Evolutionary conservation across 2,329 filamentous ascomycete species (phyloP), one percentile per base, ranked within the genome.

Genomic region (Blastomyces parvus): DNA sequence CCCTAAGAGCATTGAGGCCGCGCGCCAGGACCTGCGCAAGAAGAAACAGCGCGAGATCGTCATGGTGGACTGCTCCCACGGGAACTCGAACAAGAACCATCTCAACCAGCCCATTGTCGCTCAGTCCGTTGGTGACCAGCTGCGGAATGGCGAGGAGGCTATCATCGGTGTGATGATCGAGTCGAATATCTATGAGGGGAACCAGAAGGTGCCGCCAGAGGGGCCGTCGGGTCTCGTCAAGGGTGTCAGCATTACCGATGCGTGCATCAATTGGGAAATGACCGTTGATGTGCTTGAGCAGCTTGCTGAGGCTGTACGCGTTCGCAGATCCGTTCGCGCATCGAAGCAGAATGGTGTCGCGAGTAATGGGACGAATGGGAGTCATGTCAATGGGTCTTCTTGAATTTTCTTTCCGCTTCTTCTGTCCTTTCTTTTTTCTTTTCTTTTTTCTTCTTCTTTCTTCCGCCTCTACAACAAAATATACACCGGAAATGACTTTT

Each of bases 111-210:
- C 94, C 71, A 88, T 93, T 79, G 93, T 97, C 55, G 91, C 93
- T 67, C 85, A 88, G 75, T 83, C 82, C 61, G 81, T 99, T 65
- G 88, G 84, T 40, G 90, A 96, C 62, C 93, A 99, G 80, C 83
- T 99, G 67, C 86, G 88, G 60, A 87, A 88, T 67, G 93, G 93
- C 64, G 90, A 99, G 80, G 88, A 85, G 64, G 88, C 86, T 67
- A 96, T 99, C 71, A 85, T 97, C 68, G 94, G 92, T 74, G 91
- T 97, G 73, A 99, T 99, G 93, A 96, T 99, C 70, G 93, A 99
- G 82, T 96, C 91, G 73, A 93, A 97, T 79, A 93, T 97, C 82
- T 86, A 93, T 77, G 94, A 96, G 79, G 87, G 85, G 71, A 90
- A 87, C 82, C 88, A 91, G 74, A 96, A 96, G 81, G 90, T 96